Evolutionary conservation across 2,329 filamentous ascomycete genomes (phyloP), one percentile per base, ranked within the genome.

Genomic region (Monosporascus sp.): DNA sequence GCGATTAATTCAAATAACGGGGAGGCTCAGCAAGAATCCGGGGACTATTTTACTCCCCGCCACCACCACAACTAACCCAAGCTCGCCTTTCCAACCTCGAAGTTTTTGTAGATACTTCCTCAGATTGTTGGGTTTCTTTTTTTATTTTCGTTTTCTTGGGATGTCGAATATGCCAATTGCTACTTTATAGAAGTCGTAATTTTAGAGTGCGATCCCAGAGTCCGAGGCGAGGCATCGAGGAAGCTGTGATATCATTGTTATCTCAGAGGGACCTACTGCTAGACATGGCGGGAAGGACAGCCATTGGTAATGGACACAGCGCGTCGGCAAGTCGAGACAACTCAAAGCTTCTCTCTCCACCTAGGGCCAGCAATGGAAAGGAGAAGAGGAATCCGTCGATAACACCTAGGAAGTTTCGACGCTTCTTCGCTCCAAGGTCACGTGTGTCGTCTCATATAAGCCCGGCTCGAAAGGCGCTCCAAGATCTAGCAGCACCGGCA

Each of bases 391-490:
- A 76, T 53, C 75, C 79, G 3, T 80, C 78, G 37, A 75, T 82
- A 50, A 82, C 79, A 3, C 79, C 79, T 52, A 70, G 78, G 58
- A 80, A 78, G 62, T 82, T 82, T 56, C 71, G 63, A 37, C 71
- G 72, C 26, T 81, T 82, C 71, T 82, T 81, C 57, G 78, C 78
- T 9, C 78, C 78, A 19, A 72, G 77, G 22, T 71, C 72, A 16
- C 68, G 71, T 50, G 70, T 73, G 27, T 68, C 72, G 2, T 64
- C 68, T 14, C 61, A 69, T 37, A 68, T 67, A 19, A 74, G 70
- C 52, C 67, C 71, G 5, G 72, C 70, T 48, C 68, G 74, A 38
- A 67, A 64, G 51, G 74, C 72, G 5, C 68, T 77, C 22, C 65
- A 66, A 35, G 73, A 76, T 50, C 68, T 78, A 37, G 72, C 71